Conservation (phyloP, 345 rosid genomes). For the Gossypium bickii region DNA sequence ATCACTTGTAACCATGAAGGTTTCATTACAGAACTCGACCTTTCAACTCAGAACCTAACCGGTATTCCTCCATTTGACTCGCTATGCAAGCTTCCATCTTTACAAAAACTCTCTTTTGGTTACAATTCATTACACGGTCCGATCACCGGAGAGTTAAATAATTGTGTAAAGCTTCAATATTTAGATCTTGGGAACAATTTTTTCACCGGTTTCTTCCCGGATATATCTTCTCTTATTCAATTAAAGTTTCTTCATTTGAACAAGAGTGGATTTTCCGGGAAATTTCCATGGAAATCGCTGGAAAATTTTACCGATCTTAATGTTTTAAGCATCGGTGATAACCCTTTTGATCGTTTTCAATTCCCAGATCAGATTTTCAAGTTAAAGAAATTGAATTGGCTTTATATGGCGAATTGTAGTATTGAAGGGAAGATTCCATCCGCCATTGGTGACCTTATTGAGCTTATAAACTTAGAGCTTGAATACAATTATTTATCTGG, state of each 20-base stretch:
- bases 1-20: conserved; percentile 44
- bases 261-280: conserved; percentile 54
- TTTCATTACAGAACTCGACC: conserved; percentile 63
- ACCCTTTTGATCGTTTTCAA: conserved; percentile 36
- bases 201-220: conserved; percentile 60
- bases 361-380: conserved; percentile 46
- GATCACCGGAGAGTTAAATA: conserved; percentile 35
- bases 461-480: conserved; percentile 55
- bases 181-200: conserved; percentile 72
- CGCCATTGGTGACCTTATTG: conserved; percentile 53
- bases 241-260: conserved; percentile 54
- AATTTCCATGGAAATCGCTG: conserved; percentile 68
- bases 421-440: conserved; percentile 54
- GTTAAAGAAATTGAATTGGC: conserved; percentile 48
- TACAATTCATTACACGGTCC: conserved; percentile 49
- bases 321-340: conserved; percentile 63
- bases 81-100: conserved; percentile 50
- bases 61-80: conserved; percentile 54
- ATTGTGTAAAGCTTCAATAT: conserved; percentile 49
- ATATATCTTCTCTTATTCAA: conserved; percentile 42
- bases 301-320: conserved; percentile 42
- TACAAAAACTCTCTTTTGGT: conserved; percentile 68
- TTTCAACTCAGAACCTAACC: conserved; percentile 35
- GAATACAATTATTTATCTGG: conserved; percentile 48
- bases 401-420: conserved; percentile 65